Evolutionary conservation across 106 monocot species (phyloP).

Genomic region (Dendrobium chrysotoxum): DNA sequence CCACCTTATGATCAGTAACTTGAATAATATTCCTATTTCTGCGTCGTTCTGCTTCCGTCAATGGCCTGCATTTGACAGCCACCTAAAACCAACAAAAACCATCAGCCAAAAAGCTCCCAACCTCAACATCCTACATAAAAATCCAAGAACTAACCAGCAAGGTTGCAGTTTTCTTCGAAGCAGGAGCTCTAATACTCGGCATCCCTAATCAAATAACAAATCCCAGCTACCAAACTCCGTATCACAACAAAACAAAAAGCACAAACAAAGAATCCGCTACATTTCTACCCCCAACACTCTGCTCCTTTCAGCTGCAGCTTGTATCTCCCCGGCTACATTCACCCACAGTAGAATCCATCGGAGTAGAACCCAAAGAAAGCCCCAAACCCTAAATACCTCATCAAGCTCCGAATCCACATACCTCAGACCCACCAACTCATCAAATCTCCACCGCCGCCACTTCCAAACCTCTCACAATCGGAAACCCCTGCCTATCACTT

Average conservation of each 20-base stretch:
- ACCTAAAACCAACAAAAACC: conserved; percentile 44
- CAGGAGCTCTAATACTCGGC: conserved; percentile 88
- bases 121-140: not conserved
- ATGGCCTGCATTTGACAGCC: conserved; percentile 91
- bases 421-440: not conserved
- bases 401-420: not conserved
- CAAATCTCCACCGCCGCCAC: not conserved
- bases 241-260: not conserved
- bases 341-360: not conserved
- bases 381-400: not conserved
- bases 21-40: conserved; percentile 80
- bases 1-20: conserved; percentile 85
- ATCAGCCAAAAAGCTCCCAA: not conserved
- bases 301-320: not conserved
- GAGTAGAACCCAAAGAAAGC: not conserved
- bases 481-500: not conserved
- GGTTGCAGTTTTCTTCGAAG: conserved; percentile 80
- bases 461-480: not conserved
- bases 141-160: conserved; percentile 44
- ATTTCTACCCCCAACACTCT: not conserved
- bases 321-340: not conserved
- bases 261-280: not conserved
- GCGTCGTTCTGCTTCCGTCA: conserved; percentile 46
- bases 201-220: conserved; percentile 18
- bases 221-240: not conserved